phyloP scores from a whole-genome alignment of 305 asterid genomes.

The Solanum hybrid region DNA sequence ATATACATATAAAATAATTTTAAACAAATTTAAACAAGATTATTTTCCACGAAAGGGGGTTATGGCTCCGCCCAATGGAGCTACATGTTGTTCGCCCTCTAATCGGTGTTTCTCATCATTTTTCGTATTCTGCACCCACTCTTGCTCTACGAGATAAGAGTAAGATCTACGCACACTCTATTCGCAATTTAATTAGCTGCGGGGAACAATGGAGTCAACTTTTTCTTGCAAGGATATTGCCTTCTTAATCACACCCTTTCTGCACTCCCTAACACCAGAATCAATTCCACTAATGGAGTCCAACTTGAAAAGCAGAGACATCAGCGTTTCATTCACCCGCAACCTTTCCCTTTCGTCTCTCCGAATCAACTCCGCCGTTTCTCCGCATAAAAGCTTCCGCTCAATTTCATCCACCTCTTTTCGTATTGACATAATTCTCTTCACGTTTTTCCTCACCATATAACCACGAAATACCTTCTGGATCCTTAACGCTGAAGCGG shows the following conservation, averaged over 20 bases:
- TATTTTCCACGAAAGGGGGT: too few species aligned
- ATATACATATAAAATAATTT: neutral
- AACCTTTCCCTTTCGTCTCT: conserved; percentile 44
- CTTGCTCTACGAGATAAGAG: neutral
- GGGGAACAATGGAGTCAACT: conserved; percentile 31
- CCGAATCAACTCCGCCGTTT: conserved; percentile 28
- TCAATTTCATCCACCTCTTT: conserved; percentile 53
- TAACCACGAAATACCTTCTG: conserved; percentile 71
- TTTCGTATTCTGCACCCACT: neutral
- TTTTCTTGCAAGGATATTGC: conserved; percentile 62
- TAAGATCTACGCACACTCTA: too few species aligned
- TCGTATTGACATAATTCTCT: conserved; percentile 35
- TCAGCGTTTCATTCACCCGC: conserved; percentile 50
- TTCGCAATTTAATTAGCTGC: neutral
- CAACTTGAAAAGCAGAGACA: conserved; percentile 56
- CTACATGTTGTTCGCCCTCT: neutral
- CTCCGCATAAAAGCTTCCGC: conserved; percentile 23
- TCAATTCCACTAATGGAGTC: conserved; percentile 57
- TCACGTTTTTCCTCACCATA: conserved; percentile 48
- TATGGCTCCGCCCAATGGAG: neutral
- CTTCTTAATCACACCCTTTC: conserved; percentile 57
- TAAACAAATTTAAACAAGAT: neutral
- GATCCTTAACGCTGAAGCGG: conserved; percentile 43
- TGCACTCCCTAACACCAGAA: conserved; percentile 46
- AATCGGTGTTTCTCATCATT: too few species aligned